Evolutionary conservation across 2,329 filamentous ascomycete genomes (phyloP), one percentile per base, ranked within the genome.

Genomic region (Botrytis cinerea): DNA sequence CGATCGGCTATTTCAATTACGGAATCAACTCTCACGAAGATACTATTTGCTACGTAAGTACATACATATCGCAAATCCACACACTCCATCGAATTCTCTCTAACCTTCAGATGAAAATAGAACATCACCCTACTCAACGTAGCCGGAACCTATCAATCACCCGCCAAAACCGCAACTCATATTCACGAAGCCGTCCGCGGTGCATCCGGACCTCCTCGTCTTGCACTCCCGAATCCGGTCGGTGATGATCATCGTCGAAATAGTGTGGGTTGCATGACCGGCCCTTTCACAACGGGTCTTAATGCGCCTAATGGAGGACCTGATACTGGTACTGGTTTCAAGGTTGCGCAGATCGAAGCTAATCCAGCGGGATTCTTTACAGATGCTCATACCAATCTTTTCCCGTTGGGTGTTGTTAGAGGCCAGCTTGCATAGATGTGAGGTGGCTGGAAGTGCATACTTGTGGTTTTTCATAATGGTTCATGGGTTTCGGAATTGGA

Each of bases 41-140:
- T 46, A 78, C 75, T 4, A 80, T 81, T 54, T 81, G 80, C 76
- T 81, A 78, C 51, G 79, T 80, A 74, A 38, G 75, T 73, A 38
- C 20, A 46, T 69, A 28, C 7, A 38, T 57, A 28, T 10, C 46
- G 4, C 12, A 2, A 35, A n/a, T 32, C 16, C 35, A 25, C 1
- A 46, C 8, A 14, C 43, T 16, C 35, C 48, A 54, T 35, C 32
- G 48, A 32, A n/a, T 14, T 16, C 16, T 32, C 35, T 20, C 25
- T 43, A 40, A 60, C 2, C 14, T 43, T 48, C 16, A 8, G 8
- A 18, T 57, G 14, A 57, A 16, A 62, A 40, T n/a, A 82, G 81
- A 83, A 86, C 80, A 87, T 87, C 78, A 84, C 82, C n/a, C 82
- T 87, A 54, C 80, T 81, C 71, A 82, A 82, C 75, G 83, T 87